A percentile compares a stretch with the other conserved stretches of the same genome.
Conservation (phyloP, 352 stramenopile genomes). For the Blastocystis sp. region DNA sequence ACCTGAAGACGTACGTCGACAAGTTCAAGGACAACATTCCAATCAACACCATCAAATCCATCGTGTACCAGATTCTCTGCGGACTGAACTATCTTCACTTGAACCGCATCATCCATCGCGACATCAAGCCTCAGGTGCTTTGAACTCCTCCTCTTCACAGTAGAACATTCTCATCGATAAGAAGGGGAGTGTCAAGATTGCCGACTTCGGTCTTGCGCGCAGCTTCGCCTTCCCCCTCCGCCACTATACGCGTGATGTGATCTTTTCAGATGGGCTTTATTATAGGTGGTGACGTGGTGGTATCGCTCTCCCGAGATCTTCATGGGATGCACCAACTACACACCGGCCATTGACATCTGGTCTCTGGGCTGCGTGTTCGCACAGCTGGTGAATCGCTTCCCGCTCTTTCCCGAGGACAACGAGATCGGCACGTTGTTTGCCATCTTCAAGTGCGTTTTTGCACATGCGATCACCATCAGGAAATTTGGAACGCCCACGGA, state of each 20-base stretch:
- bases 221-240: slow-evolving; percentile 75
- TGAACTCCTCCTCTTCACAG: slow-evolving; percentile 80
- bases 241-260: slow-evolving; percentile 53
- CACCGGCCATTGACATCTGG: slow-evolving; percentile 86
- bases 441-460: slow-evolving; percentile 34
- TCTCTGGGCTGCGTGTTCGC: slow-evolving; percentile 86
- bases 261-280: slow-evolving; percentile 81
- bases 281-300: slow-evolving; percentile 91
- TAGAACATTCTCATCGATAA: slow-evolving; percentile 73
- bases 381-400: slow-evolving; percentile 86
- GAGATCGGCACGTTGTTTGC: slow-evolving; percentile 46
- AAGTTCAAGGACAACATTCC: slow-evolving; percentile 9
- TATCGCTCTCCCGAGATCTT: slow-evolving; percentile 90
- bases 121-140: slow-evolving; percentile 94
- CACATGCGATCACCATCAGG: slow-evolving; percentile 37
- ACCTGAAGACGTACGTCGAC: slow-evolving; percentile 78
- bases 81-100: slow-evolving; percentile 90
- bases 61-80: slow-evolving; percentile 84
- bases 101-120: slow-evolving; percentile 90
- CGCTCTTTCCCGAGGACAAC: slow-evolving; percentile 76
- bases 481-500: slow-evolving; percentile 91
- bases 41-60: slow-evolving; percentile 13
- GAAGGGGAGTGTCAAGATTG: slow-evolving; percentile 78
- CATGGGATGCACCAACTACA: slow-evolving; percentile 87
- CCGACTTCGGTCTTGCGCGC: slow-evolving; percentile 85